These are phyloP conservation scores for Scalesia atractyloides DNA, from an alignment of 129 eudicot genomes.

Conservation along the genomic window DNA sequence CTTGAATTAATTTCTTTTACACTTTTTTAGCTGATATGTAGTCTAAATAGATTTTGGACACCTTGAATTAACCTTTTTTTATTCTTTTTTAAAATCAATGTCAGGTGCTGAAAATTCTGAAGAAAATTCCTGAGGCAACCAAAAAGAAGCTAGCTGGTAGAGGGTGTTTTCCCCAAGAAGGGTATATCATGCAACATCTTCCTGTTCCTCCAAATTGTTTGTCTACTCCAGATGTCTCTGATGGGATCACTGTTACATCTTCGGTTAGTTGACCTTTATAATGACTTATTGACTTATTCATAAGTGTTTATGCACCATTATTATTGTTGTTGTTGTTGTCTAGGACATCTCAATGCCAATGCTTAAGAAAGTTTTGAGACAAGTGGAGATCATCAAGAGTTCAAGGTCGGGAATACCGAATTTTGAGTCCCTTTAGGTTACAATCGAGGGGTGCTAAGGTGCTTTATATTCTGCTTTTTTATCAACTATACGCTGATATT, in stretches of 20 bases:
- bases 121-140: conserved; percentile 64
- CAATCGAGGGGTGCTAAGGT: conserved; percentile 95
- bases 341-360: conserved; percentile 78
- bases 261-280: conserved; percentile 49
- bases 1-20: not conserved
- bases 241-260: conserved; percentile 83
- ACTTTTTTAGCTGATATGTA: conserved; percentile 4
- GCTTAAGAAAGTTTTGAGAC: conserved; percentile 79
- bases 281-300: not conserved
- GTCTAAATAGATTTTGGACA: not conserved
- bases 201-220: conserved; percentile 98
- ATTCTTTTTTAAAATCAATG: not conserved
- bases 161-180: conserved; percentile 84
- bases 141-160: conserved; percentile 61
- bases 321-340: conserved; percentile 3
- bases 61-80: not conserved
- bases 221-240: conserved; percentile 96
- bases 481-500: not conserved
- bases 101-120: conserved; percentile 70
- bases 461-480: conserved; percentile 14
- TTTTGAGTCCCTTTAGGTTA: conserved; percentile 82
- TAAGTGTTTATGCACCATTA: too few species aligned
- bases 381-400: conserved; percentile 71
- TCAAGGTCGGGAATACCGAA: conserved; percentile 82
- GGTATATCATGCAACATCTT: conserved; percentile 70